Base-by-base conservation (phyloP, 495 filamentous ascomycete genomes). In the Hyphodiscus hymeniophilus region DNA sequence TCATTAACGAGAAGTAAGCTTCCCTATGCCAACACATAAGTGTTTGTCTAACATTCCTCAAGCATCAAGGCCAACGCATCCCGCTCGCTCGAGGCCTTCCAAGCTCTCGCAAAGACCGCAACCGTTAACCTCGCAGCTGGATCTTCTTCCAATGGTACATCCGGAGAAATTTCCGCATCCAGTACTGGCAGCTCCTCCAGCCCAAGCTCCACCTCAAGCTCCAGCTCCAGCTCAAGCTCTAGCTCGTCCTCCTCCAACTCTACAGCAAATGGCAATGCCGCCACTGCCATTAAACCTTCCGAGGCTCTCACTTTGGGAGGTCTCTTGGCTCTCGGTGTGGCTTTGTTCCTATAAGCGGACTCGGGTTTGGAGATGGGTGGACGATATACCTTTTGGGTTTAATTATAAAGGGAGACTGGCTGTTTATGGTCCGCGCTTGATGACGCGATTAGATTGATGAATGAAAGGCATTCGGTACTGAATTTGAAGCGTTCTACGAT, bases 1-100 rank as follows among this genome's bases (percentile, higher is more conserved):
- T 84, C 7, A 75, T 86, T 45, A 86, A 87, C 62, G 72, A 74
- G 51, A 67, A 75, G 80, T 84, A 63, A 64, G 79, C 23, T 31
- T 34, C 21, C 34, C n/a, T 6, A 7, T 33, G 0, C 15, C 18
- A 39, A 20, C 2, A 6, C 8, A 47, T n/a, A 16, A 23, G n/a
- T 36, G 0, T 23, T 42, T 3, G 13, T 13, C 26, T 26, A 28
- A 34, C 8, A 23, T 10, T 21, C 26, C 7, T 20, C 12, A 24
- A 70, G 67, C 49, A 67, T 68, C 39, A 55, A 69, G 16, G 59
- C 66, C 53, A 74, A 79, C 61, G 15, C 65, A 3, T 54, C 59
- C 31, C 65, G 68, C 56, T 73, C 72, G 38, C 66, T 82, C 17
- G 59, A 42, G 6, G 62, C 55, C 43, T 81, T 73, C 70, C 71